These are phyloP conservation scores for Myxozyma lipomycoides DNA, from an alignment of 805 yeast genomes.

Conservation along the genomic window DNA sequence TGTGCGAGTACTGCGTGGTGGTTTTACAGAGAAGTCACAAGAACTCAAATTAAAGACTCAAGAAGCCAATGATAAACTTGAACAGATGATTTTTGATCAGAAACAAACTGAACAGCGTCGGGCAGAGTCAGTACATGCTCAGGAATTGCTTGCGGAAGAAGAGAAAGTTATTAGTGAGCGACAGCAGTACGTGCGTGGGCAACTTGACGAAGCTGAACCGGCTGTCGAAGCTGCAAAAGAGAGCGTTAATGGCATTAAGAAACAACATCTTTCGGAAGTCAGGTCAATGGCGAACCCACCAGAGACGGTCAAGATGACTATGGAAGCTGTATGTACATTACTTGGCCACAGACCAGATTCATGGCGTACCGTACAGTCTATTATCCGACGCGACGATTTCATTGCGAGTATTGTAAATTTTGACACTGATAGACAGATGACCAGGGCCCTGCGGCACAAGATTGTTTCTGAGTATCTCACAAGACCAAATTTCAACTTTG, in stretches of 20 bases:
- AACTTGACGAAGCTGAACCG: conserved; percentile 77
- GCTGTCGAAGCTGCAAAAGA: conserved; percentile 76
- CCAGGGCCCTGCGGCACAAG: conserved; percentile 47
- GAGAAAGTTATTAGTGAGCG: conserved; percentile 57
- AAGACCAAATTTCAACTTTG: conserved; percentile 61
- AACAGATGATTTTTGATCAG: conserved; percentile 75
- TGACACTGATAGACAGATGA: conserved; percentile 57
- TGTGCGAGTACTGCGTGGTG: conserved; percentile 56
- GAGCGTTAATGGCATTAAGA: conserved; percentile 90
- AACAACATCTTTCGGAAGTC: conserved; percentile 84
- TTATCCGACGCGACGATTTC: conserved; percentile 83
- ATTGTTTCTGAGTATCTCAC: conserved; percentile 62
- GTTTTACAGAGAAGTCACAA: conserved; percentile 51
- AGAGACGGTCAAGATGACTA: conserved; percentile 70
- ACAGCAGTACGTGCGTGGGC: conserved; percentile 52
- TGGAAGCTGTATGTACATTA: conserved; percentile 84
- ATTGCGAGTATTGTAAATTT: conserved; percentile 75
- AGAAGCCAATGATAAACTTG: conserved; percentile 68
- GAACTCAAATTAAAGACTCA: conserved; percentile 53
- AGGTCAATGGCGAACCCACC: conserved; percentile 91
- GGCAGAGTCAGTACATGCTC: conserved; percentile 76
- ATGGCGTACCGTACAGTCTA: conserved; percentile 81
- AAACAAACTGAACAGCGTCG: conserved; percentile 89
- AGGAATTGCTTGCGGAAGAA: conserved; percentile 62
- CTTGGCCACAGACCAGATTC: conserved; percentile 60